These are phyloP conservation scores for Rubia occidens DNA, from an alignment of 305 asterid genomes.

Conservation along the genomic window DNA sequence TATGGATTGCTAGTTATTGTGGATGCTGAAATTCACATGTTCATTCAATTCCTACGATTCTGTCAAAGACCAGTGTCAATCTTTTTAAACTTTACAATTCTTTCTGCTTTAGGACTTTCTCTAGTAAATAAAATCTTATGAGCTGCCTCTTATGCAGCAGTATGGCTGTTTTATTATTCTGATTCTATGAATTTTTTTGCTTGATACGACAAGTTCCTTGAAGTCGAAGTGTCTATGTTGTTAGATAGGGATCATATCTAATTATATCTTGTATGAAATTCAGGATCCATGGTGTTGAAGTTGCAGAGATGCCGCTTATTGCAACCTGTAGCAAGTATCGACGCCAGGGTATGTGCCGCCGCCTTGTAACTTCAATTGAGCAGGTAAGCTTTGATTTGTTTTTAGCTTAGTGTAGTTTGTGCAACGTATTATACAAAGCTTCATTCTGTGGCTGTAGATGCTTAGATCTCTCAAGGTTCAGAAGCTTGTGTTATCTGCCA, in stretches of 20 bases:
- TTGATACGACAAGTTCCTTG: neutral
- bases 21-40: neutral
- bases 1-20: neutral
- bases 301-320: slow-evolving; percentile 91
- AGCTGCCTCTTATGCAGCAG: neutral
- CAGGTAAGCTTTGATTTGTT: slow-evolving; percentile 37
- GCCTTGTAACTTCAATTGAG: slow-evolving; percentile 63
- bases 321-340: slow-evolving; percentile 91
- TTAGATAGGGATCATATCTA: slow-evolving; percentile 4
- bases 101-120: neutral
- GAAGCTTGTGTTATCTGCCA: slow-evolving; percentile 77
- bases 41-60: neutral
- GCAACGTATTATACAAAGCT: slow-evolving; percentile 2
- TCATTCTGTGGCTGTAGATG: slow-evolving; percentile 40
- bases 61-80: neutral
- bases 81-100: neutral
- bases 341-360: slow-evolving; percentile 93
- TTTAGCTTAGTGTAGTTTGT: neutral
- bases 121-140: neutral
- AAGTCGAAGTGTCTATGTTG: neutral
- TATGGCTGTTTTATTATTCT: neutral
- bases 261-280: slow-evolving; percentile 18
- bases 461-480: slow-evolving; percentile 64
- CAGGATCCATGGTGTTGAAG: slow-evolving; percentile 81
- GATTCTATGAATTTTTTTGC: neutral